phyloP scores from a whole-genome alignment of 805 yeast species.

The Candida vaughaniae region DNA sequence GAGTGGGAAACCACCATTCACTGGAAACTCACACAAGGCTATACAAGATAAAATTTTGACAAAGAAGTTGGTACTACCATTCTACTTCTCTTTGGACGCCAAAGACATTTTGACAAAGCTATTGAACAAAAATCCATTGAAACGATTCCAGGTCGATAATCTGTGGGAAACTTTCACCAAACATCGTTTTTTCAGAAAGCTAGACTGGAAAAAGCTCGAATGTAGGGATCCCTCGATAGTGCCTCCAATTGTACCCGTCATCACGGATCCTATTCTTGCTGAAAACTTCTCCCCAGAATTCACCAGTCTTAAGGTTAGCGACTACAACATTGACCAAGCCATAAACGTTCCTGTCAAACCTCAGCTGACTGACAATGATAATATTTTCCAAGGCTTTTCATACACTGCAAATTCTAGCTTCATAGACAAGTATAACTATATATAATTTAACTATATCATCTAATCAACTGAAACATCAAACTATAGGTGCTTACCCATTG shows the following conservation, averaged over 20 bases:
- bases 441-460: no score
- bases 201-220: conserved; percentile 39
- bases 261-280: conserved; percentile 44
- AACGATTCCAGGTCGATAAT: conserved; percentile 36
- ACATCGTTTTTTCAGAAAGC: conserved; percentile 40
- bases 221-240: conserved; percentile 18
- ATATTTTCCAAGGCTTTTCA: conserved; percentile 28
- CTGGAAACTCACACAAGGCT: conserved; percentile 39
- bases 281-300: conserved; percentile 45
- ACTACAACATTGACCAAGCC: conserved; percentile 16
- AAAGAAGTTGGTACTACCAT: conserved; percentile 37
- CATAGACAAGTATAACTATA: conserved; percentile 20
- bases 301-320: conserved; percentile 44
- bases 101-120: conserved; percentile 39
- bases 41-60: conserved; percentile 39
- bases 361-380: background rate
- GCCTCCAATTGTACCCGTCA: conserved; percentile 44
- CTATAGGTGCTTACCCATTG: no score
- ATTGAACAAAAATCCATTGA: conserved; percentile 36
- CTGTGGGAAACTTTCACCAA: conserved; percentile 30
- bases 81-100: conserved; percentile 41
- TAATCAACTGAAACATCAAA: no score
- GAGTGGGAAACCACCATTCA: conserved; percentile 46
- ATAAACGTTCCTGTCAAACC: conserved; percentile 8
- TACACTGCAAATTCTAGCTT: conserved; percentile 33